A percentile compares a stretch with the other conserved stretches of the same genome.
Conservation (phyloP, 805 yeast genomes). For the Nematodospora valgi region DNA sequence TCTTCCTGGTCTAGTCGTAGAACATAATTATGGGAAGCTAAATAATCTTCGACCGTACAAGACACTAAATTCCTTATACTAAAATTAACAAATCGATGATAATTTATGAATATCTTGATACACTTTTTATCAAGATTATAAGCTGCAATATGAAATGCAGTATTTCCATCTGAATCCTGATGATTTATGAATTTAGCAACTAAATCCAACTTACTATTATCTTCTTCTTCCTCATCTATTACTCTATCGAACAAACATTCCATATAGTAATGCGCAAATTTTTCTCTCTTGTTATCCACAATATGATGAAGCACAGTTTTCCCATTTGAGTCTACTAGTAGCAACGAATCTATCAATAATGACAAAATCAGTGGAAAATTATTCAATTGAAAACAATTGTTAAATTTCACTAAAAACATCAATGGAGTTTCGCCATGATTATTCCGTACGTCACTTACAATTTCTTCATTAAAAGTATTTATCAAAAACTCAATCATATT, state of each 20-base stretch:
- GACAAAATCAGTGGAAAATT: slow-evolving; percentile 36
- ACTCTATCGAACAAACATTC: slow-evolving; percentile 34
- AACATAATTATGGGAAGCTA: slow-evolving; percentile 29
- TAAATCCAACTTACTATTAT: slow-evolving; percentile 22
- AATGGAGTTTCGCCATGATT: slow-evolving; percentile 85
- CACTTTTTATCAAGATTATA: slow-evolving; percentile 66
- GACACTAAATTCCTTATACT: slow-evolving; percentile 39
- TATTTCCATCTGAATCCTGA: slow-evolving; percentile 92
- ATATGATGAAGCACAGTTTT: slow-evolving; percentile 43
- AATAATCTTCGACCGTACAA: slow-evolving; percentile 44
- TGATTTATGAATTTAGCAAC: slow-evolving; percentile 64
- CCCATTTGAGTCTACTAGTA: slow-evolving; percentile 36
- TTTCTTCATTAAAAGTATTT: slow-evolving; percentile 54
- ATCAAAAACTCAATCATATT: slow-evolving; percentile 61
- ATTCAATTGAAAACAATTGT: slow-evolving; percentile 34
- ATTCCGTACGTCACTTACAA: slow-evolving; percentile 70
- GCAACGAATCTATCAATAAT: slow-evolving; percentile 32
- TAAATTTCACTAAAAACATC: slow-evolving; percentile 41
- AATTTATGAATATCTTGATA: slow-evolving; percentile 76
- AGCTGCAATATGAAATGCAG: slow-evolving; percentile 90
- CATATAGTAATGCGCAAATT: slow-evolving; percentile 37
- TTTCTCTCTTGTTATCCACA: slow-evolving; percentile 31
- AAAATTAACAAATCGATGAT: slow-evolving; percentile 68
- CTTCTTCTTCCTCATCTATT: slow-evolving; percentile 13
- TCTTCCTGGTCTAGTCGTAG: slow-evolving; percentile 19